Percentiles rank a stretch among this genome's conserved stretches.
phyloP scores from a whole-genome alignment of 371 early-diverging fungal species.

The Rhizomucor miehei region DNA sequence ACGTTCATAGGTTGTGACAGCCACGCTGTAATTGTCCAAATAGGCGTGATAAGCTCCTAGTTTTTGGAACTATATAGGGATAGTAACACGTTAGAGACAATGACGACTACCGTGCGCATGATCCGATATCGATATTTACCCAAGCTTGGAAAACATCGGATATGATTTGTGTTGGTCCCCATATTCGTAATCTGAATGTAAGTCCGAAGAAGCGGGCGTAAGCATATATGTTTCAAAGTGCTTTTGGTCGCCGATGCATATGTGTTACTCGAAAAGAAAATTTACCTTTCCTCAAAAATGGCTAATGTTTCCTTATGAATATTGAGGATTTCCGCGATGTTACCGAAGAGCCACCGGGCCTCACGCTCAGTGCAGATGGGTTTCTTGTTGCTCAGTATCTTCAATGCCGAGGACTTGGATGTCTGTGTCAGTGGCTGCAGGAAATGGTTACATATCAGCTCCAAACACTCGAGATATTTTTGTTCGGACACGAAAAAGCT shows the following conservation, averaged over 20 bases:
- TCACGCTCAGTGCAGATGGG: constrained; percentile 44
- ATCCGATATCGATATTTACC: constrained; percentile 16
- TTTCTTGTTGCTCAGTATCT: constrained; percentile 39
- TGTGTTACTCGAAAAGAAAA: constrained; percentile 1
- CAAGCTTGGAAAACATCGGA: constrained; percentile 43
- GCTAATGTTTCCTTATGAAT: constrained; percentile 23
- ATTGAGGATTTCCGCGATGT: constrained; percentile 29
- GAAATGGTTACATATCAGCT: constrained; percentile 16
- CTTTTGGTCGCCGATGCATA: neutral
- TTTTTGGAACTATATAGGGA: constrained; percentile 17
- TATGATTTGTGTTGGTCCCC: constrained; percentile 55
- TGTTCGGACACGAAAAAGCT: constrained; percentile 33
- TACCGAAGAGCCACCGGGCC: constrained; percentile 35
- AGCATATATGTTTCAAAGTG: constrained; percentile 5
- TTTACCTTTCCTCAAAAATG: constrained; percentile 37
- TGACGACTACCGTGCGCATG: constrained; percentile 1
- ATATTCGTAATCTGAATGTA: constrained; percentile 32
- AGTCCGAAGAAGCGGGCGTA: neutral
- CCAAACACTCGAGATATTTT: constrained; percentile 26
- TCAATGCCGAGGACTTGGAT: constrained; percentile 27
- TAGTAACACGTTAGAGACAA: neutral
- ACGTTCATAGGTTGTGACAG: constrained; percentile 36
- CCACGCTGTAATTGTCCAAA: constrained; percentile 30
- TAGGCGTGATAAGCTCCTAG: constrained; percentile 25
- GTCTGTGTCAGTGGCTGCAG: constrained; percentile 32